These are phyloP conservation scores for Rhodotorula sp. DNA, from an alignment of 1,284 basidiomycete species.

Conservation along the genomic window DNA sequence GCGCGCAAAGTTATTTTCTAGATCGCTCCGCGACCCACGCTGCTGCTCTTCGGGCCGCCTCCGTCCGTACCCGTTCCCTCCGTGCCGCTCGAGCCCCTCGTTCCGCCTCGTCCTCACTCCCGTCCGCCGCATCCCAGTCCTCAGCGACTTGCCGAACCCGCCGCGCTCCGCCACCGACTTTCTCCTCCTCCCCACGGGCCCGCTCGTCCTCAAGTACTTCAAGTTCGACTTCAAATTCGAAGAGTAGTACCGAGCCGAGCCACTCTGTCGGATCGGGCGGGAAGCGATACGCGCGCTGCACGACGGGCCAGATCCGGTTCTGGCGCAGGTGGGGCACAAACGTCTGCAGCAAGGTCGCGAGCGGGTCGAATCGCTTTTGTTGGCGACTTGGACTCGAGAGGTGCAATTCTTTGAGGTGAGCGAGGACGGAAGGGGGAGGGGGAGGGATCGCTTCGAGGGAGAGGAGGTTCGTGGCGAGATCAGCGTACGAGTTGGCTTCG, in stretches of 20 bases:
- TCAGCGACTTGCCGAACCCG: neutral
- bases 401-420: neutral
- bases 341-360: constrained; percentile 2
- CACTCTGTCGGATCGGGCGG: constrained; percentile 22
- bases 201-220: neutral
- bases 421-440: neutral
- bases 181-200: neutral
- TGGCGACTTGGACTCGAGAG: neutral
- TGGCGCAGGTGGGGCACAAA: neutral
- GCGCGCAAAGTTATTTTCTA: neutral
- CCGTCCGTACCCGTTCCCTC: neutral
- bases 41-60: neutral
- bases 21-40: neutral
- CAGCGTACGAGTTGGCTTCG: neutral
- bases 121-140: constrained; percentile 1
- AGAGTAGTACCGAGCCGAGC: constrained; percentile 20
- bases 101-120: neutral
- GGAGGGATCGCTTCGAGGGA: constrained; percentile 3
- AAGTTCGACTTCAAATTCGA: constrained; percentile 8
- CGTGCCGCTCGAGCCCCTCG: neutral
- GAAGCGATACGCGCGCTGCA: constrained; percentile 19
- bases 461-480: constrained; percentile 1
- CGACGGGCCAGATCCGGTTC: neutral
- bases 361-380: neutral
- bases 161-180: neutral